A percentile compares a stretch with the other conserved stretches of the same genome.
phyloP scores from a whole-genome alignment of 2,329 filamentous ascomycete genomes.

The Dryadomyces quercus-mongolicae region DNA sequence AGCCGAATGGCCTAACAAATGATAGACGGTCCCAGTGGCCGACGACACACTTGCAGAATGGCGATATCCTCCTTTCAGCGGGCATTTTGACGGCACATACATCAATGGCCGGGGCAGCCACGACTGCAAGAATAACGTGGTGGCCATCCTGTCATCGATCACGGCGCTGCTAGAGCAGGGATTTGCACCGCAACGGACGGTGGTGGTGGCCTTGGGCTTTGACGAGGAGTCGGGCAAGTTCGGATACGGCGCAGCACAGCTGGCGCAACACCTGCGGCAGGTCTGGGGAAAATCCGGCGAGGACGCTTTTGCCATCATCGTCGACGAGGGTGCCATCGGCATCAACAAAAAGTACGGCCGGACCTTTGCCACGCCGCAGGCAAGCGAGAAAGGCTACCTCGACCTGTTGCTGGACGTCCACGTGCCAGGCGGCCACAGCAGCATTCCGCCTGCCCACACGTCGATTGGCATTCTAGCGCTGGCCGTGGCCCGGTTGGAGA shows the following conservation, averaged over 20 bases:
- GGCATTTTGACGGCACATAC: slow-evolving; percentile 40
- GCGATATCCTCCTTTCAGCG: slow-evolving; percentile 46
- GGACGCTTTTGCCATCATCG: slow-evolving; percentile 37
- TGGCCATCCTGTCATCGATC: slow-evolving; percentile 40
- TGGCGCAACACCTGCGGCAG: slow-evolving; percentile 30
- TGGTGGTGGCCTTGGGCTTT: slow-evolving; percentile 48
- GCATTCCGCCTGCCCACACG: slow-evolving; percentile 39
- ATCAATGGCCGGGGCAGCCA: slow-evolving; percentile 49
- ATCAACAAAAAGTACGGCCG: slow-evolving; percentile 30
- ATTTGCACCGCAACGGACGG: slow-evolving; percentile 39
- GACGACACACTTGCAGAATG: slow-evolving; percentile 35
- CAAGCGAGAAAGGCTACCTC: slow-evolving; percentile 47
- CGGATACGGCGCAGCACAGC: slow-evolving; percentile 31
- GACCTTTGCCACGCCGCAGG: slow-evolving; percentile 41
- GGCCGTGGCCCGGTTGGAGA: slow-evolving; percentile 31
- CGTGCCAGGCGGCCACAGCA: slow-evolving; percentile 46
- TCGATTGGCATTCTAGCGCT: slow-evolving; percentile 37
- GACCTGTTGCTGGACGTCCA: slow-evolving; percentile 43
- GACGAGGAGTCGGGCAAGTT: slow-evolving; percentile 46
- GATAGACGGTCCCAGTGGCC: slow-evolving; percentile 37
- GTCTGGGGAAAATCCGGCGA: slow-evolving; percentile 29
- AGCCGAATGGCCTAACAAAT: not conserved
- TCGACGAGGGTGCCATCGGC: slow-evolving; percentile 42
- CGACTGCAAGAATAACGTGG: slow-evolving; percentile 49
- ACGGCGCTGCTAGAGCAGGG: slow-evolving; percentile 39